Percentiles rank a stretch among this genome's conserved stretches.
phyloP scores from a whole-genome alignment of 2,329 filamentous ascomycete species.

The Neofusicoccum umdonicola region DNA sequence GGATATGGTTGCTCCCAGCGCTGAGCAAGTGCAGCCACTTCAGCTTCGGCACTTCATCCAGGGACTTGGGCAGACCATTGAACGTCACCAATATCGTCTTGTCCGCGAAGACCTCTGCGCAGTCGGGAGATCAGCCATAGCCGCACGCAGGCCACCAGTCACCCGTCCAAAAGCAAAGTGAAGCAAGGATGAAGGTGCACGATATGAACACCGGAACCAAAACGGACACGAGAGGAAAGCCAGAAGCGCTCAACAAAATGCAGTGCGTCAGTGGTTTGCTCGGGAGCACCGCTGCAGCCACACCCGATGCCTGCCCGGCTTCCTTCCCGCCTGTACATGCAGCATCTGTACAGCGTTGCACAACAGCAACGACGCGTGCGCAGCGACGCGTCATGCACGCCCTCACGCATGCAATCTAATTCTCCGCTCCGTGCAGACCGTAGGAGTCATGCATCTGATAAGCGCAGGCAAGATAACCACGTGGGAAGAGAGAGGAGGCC shows the following conservation, averaged over 20 bases:
- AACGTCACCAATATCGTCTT: constrained; percentile 51
- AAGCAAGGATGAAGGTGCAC: not conserved
- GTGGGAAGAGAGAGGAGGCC: too few relatives aligned
- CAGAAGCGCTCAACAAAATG: too few relatives aligned
- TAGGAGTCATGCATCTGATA: too few relatives aligned
- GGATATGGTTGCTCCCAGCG: constrained; percentile 57
- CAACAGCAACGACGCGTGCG: not conserved
- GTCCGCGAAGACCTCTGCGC: constrained; percentile 39
- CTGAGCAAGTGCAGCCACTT: constrained; percentile 57
- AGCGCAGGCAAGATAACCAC: too few relatives aligned
- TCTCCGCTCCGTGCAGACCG: too few relatives aligned
- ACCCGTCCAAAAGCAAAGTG: not conserved
- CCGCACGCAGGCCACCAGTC: too few relatives aligned
- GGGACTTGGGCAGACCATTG: constrained; percentile 42
- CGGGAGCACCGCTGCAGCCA: constrained; percentile 1
- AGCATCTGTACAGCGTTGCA: not conserved
- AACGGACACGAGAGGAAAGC: too few relatives aligned
- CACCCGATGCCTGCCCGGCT: not conserved
- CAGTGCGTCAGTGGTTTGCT: too few relatives aligned
- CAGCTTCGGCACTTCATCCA: constrained; percentile 38
- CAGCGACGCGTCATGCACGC: not conserved
- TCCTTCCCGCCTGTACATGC: not conserved
- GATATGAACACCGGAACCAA: too few relatives aligned
- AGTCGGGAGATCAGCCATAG: not conserved
- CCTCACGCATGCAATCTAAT: not conserved